Base-by-base conservation (phyloP, 73 alveolate genomes). In the Symbiodinium natans region DNA sequence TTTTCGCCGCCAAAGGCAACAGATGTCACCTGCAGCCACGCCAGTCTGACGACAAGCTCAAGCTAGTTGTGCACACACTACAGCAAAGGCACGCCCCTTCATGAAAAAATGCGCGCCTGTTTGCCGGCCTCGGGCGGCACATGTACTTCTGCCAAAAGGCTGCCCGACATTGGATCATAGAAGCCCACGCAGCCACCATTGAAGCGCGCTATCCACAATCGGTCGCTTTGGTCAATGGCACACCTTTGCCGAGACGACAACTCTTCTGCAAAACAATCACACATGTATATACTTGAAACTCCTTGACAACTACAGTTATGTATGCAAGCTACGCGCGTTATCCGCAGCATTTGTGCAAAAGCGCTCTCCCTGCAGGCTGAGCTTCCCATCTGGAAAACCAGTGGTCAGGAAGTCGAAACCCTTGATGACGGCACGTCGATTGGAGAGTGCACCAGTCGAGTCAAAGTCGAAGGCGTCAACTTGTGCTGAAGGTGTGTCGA, bases 141-240 rank as follows among this genome's bases (percentile, higher is more conserved):
- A 3, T 41, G 97, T 36, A 90, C 97, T 71, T 90, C 97, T 0
- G 97, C 97, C 88, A 90, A 41, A 46, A 71, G 63, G 41, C 33
- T 1, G 33, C 97, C 97, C 0, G 54, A 68, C 88, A 1, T 31
- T 5, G 97, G 88, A 42, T 90, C 97, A 31, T 90, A 90, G 80
- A 77, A 90, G 17, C 98, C 98, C 39, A 54, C 48, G 85, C 92
- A 84, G 33, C 98, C 98, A 10, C 98, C 98, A 34, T 92, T 92
- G 92, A 92, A 92, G 34, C 98, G 98, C 4, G 98, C 98, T 80
- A 92, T 83, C 98, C 98, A 92, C 8, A 92, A 71, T 33, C 90
- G 52, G 42, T 80, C 98, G 59, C 40, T 68, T 2, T 36, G 74
- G 68, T 90, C 97, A 19, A 90, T 90, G 29, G 97, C 88, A 21